Percentiles rank a stretch among this genome's conserved stretches.
Evolutionary conservation across 106 monocot species (phyloP).

Genomic region (Iris macrosiphon): DNA sequence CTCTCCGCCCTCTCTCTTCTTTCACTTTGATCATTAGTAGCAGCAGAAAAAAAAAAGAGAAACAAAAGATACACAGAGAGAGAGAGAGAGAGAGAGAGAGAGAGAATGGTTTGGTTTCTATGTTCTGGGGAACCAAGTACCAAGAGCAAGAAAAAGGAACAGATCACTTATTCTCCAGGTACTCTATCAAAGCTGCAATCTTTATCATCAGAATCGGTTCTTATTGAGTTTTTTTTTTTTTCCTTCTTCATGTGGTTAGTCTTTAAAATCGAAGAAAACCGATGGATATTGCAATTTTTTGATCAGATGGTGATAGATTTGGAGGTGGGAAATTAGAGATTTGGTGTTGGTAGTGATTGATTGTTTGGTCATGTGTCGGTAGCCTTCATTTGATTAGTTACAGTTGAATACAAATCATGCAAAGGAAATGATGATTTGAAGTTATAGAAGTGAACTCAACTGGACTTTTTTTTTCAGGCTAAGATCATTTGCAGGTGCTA

Average conservation of each 20-base stretch:
- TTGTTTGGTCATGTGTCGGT: background rate
- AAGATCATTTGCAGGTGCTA: too few species aligned
- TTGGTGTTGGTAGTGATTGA: background rate
- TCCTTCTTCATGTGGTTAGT: background rate
- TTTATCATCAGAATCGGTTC: background rate
- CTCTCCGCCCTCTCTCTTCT: too few species aligned
- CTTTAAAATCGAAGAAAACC: background rate
- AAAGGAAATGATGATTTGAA: too few species aligned
- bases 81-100: too few species aligned
- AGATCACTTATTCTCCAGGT: slow-evolving; percentile 22
- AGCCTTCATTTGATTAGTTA: too few species aligned
- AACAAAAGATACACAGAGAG: too few species aligned
- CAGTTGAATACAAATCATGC: too few species aligned
- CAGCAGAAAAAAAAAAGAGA: slow-evolving; percentile 1
- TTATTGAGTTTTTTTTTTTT: background rate
- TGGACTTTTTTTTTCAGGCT: too few species aligned
- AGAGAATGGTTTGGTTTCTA: too few species aligned
- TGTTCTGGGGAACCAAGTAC: slow-evolving; percentile 19
- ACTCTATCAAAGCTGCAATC: background rate
- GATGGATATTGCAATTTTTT: background rate
- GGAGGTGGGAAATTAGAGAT: background rate
- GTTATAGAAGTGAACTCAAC: too few species aligned
- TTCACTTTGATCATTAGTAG: background rate
- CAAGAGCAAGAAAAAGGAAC: slow-evolving; percentile 22
- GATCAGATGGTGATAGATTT: background rate